Base-by-base conservation (phyloP, 768 basidiomycete species). In the Gymnopilus junonius region DNA sequence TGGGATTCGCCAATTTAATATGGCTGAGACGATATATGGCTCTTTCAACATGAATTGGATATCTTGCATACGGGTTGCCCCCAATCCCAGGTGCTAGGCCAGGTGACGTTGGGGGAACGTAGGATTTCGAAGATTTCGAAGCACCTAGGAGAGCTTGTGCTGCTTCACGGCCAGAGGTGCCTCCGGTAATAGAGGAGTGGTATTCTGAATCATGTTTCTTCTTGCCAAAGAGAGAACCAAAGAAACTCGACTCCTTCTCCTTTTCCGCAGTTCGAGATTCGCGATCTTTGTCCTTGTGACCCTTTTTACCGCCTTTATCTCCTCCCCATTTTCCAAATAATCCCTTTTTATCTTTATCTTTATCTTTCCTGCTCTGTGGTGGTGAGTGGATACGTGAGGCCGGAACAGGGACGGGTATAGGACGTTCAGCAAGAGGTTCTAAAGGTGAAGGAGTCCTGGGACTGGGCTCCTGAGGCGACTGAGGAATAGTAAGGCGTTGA, bases 41-140 rank as follows among this genome's bases (percentile, higher is more conserved):
- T 34, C 97, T 87, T 74, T 99, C 97, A 65, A 99, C 97, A 71
- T 99, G 97, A 63, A 99, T 98, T 8, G 97, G 97, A 73, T 99
- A 96, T 67, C 97, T 87, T 55, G 96, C 79, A 64, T 84, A 86
- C 55, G 81, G 80, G 67, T 84, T 82, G 34, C 78, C 74, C 21
- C 75, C 75, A 42, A 76, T 72, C 8, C 78, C 80, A 14, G 79
- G 74, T 12, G 78, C 77, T 40, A 82, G 73, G 23, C 79, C 85
- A 21, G 91, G 88, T 11, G 91, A 89, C 3, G 85, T 78, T 8
- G 90, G 87, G 0, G 88, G 82, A 23, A 81, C 79, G 65, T 86
- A 79, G 29, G 80, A 77, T 75, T 92, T 94, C 12, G 90, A 88
- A 7, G 91, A 89, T 74, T 92, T 95, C 42, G 92, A 91, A 6